Percentiles rank a stretch among this genome's conserved stretches.
Evolutionary conservation across 1,284 basidiomycete species (phyloP).

Genomic region (Leccinum cinnamomeum): DNA sequence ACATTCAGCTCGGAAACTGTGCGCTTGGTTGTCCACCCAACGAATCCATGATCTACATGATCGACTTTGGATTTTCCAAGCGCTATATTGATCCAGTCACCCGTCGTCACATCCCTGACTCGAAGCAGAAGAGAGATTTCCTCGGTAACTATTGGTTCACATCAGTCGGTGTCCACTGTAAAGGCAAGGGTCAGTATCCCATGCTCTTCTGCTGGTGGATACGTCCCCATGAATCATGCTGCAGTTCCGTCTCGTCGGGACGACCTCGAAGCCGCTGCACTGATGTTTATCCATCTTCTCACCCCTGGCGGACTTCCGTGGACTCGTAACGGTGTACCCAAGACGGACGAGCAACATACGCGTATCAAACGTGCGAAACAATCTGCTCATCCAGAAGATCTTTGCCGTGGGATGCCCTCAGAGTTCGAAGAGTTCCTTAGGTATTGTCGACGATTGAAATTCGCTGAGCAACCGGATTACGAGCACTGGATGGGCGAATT

Average conservation of each 20-base stretch:
- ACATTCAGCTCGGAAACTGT: constrained; percentile 76
- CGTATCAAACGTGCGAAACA: constrained; percentile 62
- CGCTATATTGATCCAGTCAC: constrained; percentile 65
- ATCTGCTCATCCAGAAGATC: constrained; percentile 55
- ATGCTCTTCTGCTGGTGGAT: constrained; percentile 17
- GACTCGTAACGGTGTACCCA: constrained; percentile 75
- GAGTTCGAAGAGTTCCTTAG: constrained; percentile 74
- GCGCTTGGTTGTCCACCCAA: constrained; percentile 58
- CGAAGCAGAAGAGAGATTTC: constrained; percentile 64
- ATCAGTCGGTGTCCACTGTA: constrained; percentile 73
- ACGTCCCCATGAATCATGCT: constrained; percentile 20
- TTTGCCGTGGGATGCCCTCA: constrained; percentile 66
- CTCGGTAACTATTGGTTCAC: constrained; percentile 81
- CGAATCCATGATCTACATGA: constrained; percentile 70
- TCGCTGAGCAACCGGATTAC: constrained; percentile 68
- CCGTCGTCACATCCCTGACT: constrained; percentile 64
- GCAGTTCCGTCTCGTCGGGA: constrained; percentile 72
- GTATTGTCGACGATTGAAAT: constrained; percentile 66
- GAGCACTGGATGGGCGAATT: constrained; percentile 61
- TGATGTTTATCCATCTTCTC: constrained; percentile 76
- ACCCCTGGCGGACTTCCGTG: constrained; percentile 72
- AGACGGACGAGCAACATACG: constrained; percentile 59
- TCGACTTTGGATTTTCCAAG: constrained; percentile 81
- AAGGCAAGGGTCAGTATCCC: constrained; percentile 56
- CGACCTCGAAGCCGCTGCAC: constrained; percentile 70